Base-by-base conservation (phyloP, 106 monocot genomes). In the Dendrobium officinale region DNA sequence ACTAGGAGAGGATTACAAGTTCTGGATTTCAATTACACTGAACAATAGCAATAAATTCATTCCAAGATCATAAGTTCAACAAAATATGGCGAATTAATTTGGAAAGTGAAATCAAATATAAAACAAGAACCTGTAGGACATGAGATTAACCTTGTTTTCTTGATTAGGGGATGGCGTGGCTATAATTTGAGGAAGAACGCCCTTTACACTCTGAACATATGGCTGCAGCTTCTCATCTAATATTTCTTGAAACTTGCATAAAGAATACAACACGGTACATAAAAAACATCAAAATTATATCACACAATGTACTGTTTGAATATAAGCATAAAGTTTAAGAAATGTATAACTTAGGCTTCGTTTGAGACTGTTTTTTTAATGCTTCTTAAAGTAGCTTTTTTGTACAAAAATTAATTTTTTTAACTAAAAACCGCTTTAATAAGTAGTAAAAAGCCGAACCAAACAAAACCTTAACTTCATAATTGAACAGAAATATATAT, bases 181-280 rank as follows among this genome's bases (percentile, higher is more conserved):
- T 22, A 91, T 83, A 68, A 91, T 66, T 26, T 83, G 77, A 2
- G 88, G 88, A 75, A 94, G 91, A 56, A 77, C 83, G 72, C 73
- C 90, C 80, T 78, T 84, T 24, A 84, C 56, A 29, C 70, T 84
- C 75, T 77, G 86, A 20, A 82, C 73, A 73, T 91, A 94, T 66
- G 91, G 91, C 81, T 90, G 86, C 54, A 91, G 7, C 84, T 94
- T 94, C 74, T 91, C 89, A 42, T 85, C 78, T n/a, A 94, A 77
- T 31, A 91, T 37, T 37, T 88, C 83, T 84, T 86, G 82, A 80
- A 94, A 61, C 91, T 94, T 84, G 42, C 85, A 83, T 61, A 42
- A 74, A 74, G 20, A 74, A 44, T 37, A 70, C 37, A 29, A 70
- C 9, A 15, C 1, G 26, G 24, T 8, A n/a, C 64, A n/a, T 22